Percentiles rank a stretch among this genome's conserved stretches.
Conservation (phyloP, 495 filamentous ascomycete genomes). For the Bacidia gigantensis region DNA sequence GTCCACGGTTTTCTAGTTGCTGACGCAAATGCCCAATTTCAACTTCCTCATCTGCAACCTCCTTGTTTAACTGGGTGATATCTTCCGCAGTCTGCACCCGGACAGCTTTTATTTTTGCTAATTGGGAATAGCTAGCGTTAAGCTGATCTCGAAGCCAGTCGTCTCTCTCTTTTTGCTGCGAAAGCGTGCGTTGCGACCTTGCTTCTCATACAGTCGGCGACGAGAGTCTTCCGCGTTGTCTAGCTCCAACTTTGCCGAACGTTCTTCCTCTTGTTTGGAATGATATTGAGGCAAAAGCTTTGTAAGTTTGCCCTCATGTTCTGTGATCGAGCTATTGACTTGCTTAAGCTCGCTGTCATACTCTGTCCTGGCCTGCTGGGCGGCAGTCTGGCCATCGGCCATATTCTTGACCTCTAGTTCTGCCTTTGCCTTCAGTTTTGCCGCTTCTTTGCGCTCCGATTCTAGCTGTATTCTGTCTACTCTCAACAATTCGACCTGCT, state of each 20-base stretch:
- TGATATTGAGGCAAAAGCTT: conserved; percentile 63
- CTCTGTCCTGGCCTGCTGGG: conserved; percentile 50
- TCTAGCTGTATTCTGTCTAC: conserved; percentile 84
- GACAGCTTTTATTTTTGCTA: conserved; percentile 69
- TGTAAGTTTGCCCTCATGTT: conserved; percentile 61
- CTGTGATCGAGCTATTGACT: conserved; percentile 60
- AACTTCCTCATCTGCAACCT: conserved; percentile 56
- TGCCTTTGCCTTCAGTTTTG: conserved; percentile 62
- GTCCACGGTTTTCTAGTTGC: conserved; percentile 64
- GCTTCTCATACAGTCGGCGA: conserved; percentile 81
- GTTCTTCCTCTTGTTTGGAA: conserved; percentile 58
- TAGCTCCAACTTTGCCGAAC: conserved; percentile 50
- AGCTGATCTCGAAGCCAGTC: conserved; percentile 69
- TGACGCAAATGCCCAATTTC: conserved; percentile 57
- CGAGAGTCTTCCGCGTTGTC: conserved; percentile 61
- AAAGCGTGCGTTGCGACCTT: conserved; percentile 80
- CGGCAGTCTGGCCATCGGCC: conserved; percentile 64
- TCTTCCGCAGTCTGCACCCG: conserved; percentile 74
- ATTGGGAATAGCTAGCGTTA: conserved; percentile 57
- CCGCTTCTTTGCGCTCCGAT: conserved; percentile 71
- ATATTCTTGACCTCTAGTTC: conserved; percentile 76
- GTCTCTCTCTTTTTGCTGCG: conserved; percentile 81
- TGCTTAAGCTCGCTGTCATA: conserved; percentile 61
- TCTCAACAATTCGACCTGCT: conserved; percentile 70
- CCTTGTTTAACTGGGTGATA: conserved; percentile 55